Percentiles rank a stretch among this genome's conserved stretches.
These are phyloP conservation scores for Speleostelium caveatum DNA, from an alignment of 78 protist genomes.

Conservation along the genomic window DNA sequence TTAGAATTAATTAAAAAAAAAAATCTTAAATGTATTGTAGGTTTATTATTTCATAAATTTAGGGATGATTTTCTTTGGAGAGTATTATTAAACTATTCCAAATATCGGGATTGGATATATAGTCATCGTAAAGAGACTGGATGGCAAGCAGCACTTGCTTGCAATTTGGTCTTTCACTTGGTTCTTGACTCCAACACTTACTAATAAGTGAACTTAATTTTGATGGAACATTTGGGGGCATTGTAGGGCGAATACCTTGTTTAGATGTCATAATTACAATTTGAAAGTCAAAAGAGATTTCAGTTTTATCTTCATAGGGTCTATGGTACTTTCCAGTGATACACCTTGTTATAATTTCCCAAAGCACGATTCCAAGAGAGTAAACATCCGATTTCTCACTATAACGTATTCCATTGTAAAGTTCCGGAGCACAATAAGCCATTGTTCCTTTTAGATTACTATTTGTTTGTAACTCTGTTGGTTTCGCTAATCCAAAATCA, in stretches of 20 bases:
- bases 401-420: conserved; percentile 13
- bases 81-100: conserved; percentile 2
- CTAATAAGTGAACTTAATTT: conserved; percentile 36
- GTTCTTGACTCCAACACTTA: conserved; percentile 64
- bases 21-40: too few relatives aligned
- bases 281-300: conserved; percentile 63
- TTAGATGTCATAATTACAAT: conserved; percentile 65
- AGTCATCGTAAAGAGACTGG: conserved; percentile 33
- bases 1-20: too few relatives aligned
- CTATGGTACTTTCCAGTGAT: conserved; percentile 55
- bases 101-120: conserved; percentile 6
- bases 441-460: conserved; percentile 45
- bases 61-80: too few relatives aligned
- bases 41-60: too few relatives aligned
- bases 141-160: conserved; percentile 36
- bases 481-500: conserved; percentile 74
- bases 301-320: conserved; percentile 67
- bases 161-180: conserved; percentile 62
- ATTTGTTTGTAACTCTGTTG: conserved; percentile 52
- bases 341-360: conserved; percentile 55
- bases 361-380: conserved; percentile 65
- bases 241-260: conserved; percentile 71
- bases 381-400: conserved; percentile 64
- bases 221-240: conserved; percentile 57
- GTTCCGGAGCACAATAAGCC: conserved; percentile 76